Evolutionary conservation across 2,329 filamentous ascomycete species (phyloP).

Genomic region (Penicillium sp.): DNA sequence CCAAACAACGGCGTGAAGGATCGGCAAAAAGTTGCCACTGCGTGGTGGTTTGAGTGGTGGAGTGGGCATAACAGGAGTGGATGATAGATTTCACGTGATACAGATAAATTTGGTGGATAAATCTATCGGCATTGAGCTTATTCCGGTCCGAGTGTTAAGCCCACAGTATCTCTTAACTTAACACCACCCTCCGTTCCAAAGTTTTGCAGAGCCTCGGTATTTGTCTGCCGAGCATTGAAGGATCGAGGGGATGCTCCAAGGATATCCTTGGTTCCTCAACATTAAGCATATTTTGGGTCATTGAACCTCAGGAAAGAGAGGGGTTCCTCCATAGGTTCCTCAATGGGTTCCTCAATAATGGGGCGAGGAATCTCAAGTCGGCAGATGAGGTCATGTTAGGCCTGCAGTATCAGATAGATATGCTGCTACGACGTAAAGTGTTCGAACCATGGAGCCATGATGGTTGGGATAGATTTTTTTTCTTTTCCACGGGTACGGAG

Average conservation of each 20-base stretch:
- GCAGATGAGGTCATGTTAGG: neutral
- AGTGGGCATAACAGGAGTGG: neutral
- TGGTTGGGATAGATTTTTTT: neutral
- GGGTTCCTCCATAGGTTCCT: no score
- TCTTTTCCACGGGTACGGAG: no score
- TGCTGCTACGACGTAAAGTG: neutral
- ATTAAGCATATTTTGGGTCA: neutral
- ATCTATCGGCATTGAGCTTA: neutral
- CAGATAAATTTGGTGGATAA: neutral
- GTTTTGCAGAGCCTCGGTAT: neutral
- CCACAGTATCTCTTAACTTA: neutral
- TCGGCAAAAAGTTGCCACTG: neutral
- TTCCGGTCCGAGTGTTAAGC: neutral
- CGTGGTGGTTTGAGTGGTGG: neutral
- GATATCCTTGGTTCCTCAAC: neutral
- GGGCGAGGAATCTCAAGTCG: neutral
- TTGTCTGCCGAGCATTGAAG: neutral
- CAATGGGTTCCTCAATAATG: neutral
- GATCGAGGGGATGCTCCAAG: neutral
- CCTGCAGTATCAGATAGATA: neutral
- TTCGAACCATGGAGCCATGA: neutral
- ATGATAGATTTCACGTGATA: neutral
- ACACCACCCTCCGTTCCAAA: neutral
- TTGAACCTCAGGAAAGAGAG: no score
- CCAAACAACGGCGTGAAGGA: neutral